Percentiles rank a stretch among this genome's conserved stretches.
Conservation (phyloP, 495 filamentous ascomycete species). For the Tirmania nivea region DNA sequence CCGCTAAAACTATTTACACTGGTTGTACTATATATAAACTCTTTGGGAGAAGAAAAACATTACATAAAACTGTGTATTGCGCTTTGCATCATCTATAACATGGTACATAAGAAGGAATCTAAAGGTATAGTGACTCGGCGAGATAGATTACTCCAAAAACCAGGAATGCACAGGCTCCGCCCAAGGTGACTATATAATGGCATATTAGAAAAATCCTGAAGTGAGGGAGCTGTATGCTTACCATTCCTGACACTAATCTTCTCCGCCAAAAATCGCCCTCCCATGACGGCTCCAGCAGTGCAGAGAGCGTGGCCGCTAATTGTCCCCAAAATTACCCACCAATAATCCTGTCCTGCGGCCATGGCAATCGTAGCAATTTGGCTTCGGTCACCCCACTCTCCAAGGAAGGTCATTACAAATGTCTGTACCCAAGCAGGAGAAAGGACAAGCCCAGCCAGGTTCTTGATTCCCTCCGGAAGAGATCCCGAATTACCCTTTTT, state of each 20-base stretch:
- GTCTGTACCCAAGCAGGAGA: constrained; percentile 98
- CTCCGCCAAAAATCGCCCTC: constrained; percentile 78
- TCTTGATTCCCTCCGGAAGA: constrained; percentile 42
- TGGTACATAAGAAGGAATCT: too few species aligned
- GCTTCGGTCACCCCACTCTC: constrained; percentile 93
- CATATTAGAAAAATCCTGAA: constrained; percentile 11
- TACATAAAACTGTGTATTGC: too few species aligned
- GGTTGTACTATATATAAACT: too few species aligned
- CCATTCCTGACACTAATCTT: constrained; percentile 88
- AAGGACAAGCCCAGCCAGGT: constrained; percentile 67
- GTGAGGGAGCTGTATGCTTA: constrained; percentile 27
- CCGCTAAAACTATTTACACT: too few species aligned
- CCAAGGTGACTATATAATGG: constrained; percentile 52
- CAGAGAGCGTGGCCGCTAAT: constrained; percentile 71
- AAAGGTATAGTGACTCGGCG: constrained; percentile 46
- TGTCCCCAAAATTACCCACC: constrained; percentile 91
- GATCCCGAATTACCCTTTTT: constrained; percentile 16
- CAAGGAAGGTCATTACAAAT: constrained; percentile 95
- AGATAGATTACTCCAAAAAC: constrained; percentile 81
- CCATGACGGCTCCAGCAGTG: constrained; percentile 81
- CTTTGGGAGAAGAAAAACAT: too few species aligned
- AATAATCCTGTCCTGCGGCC: constrained; percentile 95
- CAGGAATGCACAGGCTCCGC: constrained; percentile 80
- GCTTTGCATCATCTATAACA: too few species aligned
- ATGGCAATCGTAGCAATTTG: constrained; percentile 98